Base-by-base conservation (phyloP, 2,329 filamentous ascomycete species). In the Nemania sp. region DNA sequence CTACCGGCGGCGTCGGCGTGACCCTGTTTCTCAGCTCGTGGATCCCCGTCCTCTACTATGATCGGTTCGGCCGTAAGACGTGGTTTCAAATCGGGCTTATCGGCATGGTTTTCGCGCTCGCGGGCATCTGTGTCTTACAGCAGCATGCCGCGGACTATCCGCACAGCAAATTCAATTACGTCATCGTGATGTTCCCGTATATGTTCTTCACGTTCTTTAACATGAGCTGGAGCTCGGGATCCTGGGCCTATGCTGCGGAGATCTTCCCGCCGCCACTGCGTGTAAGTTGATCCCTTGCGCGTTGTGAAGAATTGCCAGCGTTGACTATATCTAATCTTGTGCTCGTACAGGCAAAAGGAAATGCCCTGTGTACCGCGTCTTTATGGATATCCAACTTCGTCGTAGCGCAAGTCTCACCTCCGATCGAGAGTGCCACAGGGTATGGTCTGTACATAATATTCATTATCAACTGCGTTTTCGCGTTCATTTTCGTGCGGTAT, bases 181-280 rank as follows among this genome's bases (percentile, higher is more conserved):
- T 60, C 7, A 68, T 69, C n/a, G 62, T 68, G 19, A 42, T 62
- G 6, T 68, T 67, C 33, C 64, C 66, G 0, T 68, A 67, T 26
- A 23, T 68, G 5, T 68, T 68, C 43, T 69, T 61, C n/a, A 65
- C 60, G 0, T 67, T 64, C 42, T 69, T 69, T 46, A 69, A 68
- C 30, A 61, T 66, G 57, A 66, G 64, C n/a, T 69, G 66, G 65
- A 64, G 64, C 34, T 61, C 64, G 1, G 67, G 67, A 15, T 65
- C 61, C 3, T 68, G 66, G 67, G 63, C 65, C 2, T 69, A 69
- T 42, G 67, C 66, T 6, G 64, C 67, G 0, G 66, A 68, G 52
- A 69, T 69, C 23, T 69, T 69, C 44, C 66, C 67, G 1, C 62
- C 64, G 33, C 60, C 64, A 19, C 42, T 67, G 19, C 60, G 65